phyloP scores from a whole-genome alignment of 2,329 filamentous ascomycete species.

The Colletotrichum cereale region DNA sequence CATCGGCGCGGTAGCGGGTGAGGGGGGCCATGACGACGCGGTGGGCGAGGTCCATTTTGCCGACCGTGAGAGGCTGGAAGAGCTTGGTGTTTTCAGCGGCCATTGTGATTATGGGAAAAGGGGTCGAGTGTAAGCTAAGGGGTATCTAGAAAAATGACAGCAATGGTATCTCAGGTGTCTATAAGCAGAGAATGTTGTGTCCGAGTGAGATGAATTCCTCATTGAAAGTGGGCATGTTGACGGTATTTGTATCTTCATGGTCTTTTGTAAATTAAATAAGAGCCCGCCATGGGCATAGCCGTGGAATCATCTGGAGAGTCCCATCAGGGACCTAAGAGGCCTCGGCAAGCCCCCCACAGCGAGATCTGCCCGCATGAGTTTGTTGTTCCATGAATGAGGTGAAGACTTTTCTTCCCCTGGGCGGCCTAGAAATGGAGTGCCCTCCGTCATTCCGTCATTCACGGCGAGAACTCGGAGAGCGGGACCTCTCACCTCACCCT shows the following conservation, averaged over 20 bases:
- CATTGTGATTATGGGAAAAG: constrained; percentile 27
- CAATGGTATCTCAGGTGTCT: not conserved
- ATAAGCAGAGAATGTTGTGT: not conserved
- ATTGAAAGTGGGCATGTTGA: constrained; percentile 24
- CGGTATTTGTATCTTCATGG: constrained; percentile 24
- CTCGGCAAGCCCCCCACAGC: constrained; percentile 22
- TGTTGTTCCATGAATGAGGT: constrained; percentile 15
- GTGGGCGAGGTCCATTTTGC: constrained; percentile 54
- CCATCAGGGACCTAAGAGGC: constrained; percentile 3
- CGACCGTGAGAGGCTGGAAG: constrained; percentile 58
- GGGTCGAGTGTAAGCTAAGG: not conserved
- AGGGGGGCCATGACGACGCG: constrained; percentile 68
- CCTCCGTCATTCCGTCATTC: constrained; percentile 8
- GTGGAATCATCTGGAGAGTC: constrained; percentile 39
- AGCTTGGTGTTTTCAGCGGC: constrained; percentile 47
- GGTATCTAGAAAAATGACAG: not conserved
- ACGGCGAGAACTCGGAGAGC: constrained; percentile 38
- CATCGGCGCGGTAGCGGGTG: constrained; percentile 64
- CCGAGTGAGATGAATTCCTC: not conserved
- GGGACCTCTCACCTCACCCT: constrained; percentile 13
- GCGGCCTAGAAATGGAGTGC: constrained; percentile 25
- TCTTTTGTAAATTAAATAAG: constrained; percentile 20
- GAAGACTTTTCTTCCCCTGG: constrained; percentile 24
- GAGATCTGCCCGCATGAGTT: constrained; percentile 17
- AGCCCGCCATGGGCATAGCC: constrained; percentile 18